Conservation (phyloP, 805 yeast genomes). For the Limtongia smithiae region DNA sequence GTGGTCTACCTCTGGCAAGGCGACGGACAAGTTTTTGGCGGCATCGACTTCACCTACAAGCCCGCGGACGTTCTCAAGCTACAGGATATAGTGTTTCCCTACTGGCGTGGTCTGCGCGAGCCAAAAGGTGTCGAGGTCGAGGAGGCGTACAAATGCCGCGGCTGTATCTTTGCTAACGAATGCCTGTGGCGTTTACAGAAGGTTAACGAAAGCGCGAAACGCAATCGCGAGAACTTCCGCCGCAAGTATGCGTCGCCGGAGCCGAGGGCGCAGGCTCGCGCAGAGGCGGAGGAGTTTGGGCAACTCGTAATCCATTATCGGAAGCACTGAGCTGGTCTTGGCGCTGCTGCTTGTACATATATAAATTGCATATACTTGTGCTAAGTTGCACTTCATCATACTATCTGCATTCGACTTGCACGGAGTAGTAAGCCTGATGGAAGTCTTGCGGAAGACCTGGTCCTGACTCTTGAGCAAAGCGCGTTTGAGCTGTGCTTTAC, state of each 20-base stretch:
- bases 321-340: too few species aligned
- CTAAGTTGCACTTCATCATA: too few species aligned
- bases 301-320: too few species aligned
- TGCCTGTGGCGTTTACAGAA: constrained; percentile 23
- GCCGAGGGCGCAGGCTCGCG: constrained; percentile 10
- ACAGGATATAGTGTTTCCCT: constrained; percentile 1
- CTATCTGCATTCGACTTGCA: too few species aligned
- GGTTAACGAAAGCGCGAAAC: constrained; percentile 15
- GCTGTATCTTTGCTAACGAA: constrained; percentile 15
- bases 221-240: constrained; percentile 11
- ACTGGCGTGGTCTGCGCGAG: constrained; percentile 25
- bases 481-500: too few species aligned
- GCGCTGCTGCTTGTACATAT: too few species aligned
- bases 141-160: constrained; percentile 26
- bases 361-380: too few species aligned
- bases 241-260: constrained; percentile 3
- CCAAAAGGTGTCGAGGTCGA: constrained; percentile 29
- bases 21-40: constrained; percentile 17
- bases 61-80: constrained; percentile 1
- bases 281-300: too few species aligned
- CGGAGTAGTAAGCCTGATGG: too few species aligned
- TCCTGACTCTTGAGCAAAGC: too few species aligned
- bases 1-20: constrained; percentile 20
- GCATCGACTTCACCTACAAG: constrained; percentile 18
- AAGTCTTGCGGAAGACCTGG: too few species aligned